These are phyloP conservation scores for Fusarium tuaranense DNA, from an alignment of 2,329 filamentous ascomycete genomes.

Conservation along the genomic window DNA sequence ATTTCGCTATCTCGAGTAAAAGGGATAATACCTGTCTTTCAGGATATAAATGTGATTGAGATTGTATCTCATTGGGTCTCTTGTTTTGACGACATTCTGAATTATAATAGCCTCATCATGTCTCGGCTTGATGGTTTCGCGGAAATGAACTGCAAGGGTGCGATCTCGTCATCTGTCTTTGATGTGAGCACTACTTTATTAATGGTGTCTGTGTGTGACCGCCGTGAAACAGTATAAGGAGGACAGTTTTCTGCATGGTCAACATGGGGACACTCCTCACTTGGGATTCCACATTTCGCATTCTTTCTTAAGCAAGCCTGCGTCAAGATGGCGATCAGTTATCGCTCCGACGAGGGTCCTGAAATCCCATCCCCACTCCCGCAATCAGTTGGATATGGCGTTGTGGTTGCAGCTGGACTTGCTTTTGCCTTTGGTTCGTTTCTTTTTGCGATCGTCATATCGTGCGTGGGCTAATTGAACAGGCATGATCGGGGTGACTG, in stretches of 20 bases:
- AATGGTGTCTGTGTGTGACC: background rate
- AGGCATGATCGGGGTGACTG: constrained; percentile 24
- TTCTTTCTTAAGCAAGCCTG: background rate
- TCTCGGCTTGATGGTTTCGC: background rate
- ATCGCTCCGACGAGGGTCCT: background rate
- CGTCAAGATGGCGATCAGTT: background rate
- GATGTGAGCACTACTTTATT: background rate
- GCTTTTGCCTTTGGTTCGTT: constrained; percentile 78
- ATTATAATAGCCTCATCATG: constrained; percentile 18
- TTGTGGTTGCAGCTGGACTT: constrained; percentile 78
- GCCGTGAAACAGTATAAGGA: background rate
- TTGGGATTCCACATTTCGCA: background rate
- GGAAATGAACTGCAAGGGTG: background rate
- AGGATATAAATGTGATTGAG: background rate
- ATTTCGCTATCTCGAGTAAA: background rate
- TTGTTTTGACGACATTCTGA: constrained; percentile 22
- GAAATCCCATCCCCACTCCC: constrained; percentile 18
- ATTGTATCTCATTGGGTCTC: constrained; percentile 5
- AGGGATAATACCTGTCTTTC: background rate
- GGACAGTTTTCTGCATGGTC: background rate
- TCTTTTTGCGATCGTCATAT: background rate
- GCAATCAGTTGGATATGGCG: constrained; percentile 73
- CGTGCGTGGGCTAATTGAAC: background rate
- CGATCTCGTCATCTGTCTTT: constrained; percentile 6
- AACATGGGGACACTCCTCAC: background rate